Base-by-base conservation (phyloP, 257 asterid genomes). In the Rubia yunnanensis region DNA sequence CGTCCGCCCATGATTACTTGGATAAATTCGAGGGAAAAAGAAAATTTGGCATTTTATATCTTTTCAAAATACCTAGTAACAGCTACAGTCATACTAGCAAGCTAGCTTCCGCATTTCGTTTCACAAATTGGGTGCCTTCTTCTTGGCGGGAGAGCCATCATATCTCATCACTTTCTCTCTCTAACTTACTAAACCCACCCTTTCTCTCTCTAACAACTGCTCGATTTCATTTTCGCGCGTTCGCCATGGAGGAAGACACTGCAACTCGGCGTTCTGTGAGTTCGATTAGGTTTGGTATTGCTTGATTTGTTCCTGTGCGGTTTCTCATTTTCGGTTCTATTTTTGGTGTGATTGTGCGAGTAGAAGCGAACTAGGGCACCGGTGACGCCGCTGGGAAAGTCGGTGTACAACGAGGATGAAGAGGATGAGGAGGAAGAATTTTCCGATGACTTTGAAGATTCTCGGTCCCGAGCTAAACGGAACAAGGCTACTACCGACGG, bases 391-490 rank as follows among this genome's bases (percentile, higher is more conserved):
- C 68, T 35, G 57, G 57, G 49, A 28, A 72, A 60, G 63, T 32
- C 23, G 4, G 35, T 41, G 49, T 38, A 59, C n/a, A 71, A 69
- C 31, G 98, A 88, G 70, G 80, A 84, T 69, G 95, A 83, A 49
- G 95, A 91, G 77, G 95, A 78, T 31, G 98, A 90, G 69, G 79
- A 85, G 68, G 96, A 82, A 57, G 96, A 85, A 52, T 86, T 89
- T 35, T 89, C 94, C 1, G 97, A 87, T 18, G 96, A 89, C 38
- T 88, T 83, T 38, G 85, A 83, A 38, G 95, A 89, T 58, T 74
- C 83, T 65, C 86, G 86, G 44, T 76, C 88, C 22, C 83, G 75
- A 72, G 66, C 77, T 41, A 92, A 86, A 87, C 84, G 86, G 39
- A 85, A 57, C 60, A 86, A 72, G 81, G 74, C 82, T 68, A 68